phyloP scores from a whole-genome alignment of 192 early-diverging fungal species.

The Backusella liffmaniae region DNA sequence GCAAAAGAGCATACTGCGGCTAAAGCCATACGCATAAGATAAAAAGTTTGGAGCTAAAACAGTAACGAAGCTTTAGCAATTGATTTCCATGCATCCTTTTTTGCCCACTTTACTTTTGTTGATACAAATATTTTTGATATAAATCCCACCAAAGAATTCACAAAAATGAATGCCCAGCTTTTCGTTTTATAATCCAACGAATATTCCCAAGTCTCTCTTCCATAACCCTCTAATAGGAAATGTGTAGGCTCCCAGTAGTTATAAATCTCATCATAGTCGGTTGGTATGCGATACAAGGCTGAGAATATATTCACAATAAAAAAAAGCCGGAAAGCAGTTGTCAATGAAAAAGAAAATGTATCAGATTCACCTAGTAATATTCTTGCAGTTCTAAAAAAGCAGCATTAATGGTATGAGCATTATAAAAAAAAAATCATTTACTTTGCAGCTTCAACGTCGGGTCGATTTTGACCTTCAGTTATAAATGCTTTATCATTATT shows the following conservation, averaged over 20 bases:
- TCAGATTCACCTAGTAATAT: conserved; percentile 20
- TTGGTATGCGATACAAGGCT: conserved; percentile 55
- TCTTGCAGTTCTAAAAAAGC: neutral
- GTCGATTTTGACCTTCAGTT: neutral
- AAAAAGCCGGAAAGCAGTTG: conserved; percentile 48
- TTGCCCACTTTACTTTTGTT: conserved; percentile 35
- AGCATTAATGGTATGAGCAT: neutral
- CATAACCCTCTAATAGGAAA: conserved; percentile 78
- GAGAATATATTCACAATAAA: conserved; percentile 48
- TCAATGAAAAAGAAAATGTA: conserved; percentile 27
- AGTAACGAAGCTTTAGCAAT: neutral
- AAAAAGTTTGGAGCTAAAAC: conserved; percentile 66
- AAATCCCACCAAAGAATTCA: conserved; percentile 53
- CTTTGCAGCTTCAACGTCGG: neutral
- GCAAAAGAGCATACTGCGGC: conserved; percentile 50
- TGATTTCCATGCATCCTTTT: too few relatives aligned
- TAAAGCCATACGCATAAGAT: conserved; percentile 58
- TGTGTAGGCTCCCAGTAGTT: conserved; percentile 99
- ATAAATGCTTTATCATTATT: neutral
- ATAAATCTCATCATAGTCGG: conserved; percentile 86
- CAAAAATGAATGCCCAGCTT: conserved; percentile 79
- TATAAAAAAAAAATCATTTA: neutral
- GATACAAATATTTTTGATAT: conserved; percentile 42
- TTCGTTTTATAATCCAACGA: conserved; percentile 83
- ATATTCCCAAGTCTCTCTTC: conserved; percentile 97